These are phyloP conservation scores for Glutinoglossum americanum DNA, from an alignment of 495 filamentous ascomycete genomes.

Conservation along the genomic window DNA sequence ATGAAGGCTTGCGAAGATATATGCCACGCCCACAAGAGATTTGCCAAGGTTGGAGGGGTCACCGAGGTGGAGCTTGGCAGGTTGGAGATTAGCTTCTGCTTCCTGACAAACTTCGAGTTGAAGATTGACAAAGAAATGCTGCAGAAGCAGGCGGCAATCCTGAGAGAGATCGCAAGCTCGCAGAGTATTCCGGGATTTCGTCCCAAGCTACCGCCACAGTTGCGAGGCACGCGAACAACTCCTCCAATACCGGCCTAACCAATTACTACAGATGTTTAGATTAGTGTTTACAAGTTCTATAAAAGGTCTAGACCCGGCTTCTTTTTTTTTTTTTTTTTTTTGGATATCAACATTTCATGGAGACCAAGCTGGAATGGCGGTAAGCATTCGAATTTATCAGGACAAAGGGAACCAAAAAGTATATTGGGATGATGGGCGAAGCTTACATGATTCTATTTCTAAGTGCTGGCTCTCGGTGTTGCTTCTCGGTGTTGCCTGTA, in stretches of 20 bases:
- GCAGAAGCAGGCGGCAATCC: conserved; percentile 18
- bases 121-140: conserved; percentile 45
- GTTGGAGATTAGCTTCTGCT: conserved; percentile 83
- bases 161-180: not conserved
- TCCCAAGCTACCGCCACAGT: conserved; percentile 6
- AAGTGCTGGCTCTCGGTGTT: no score
- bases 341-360: no score
- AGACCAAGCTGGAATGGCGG: no score
- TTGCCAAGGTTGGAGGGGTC: conserved; percentile 80
- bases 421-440: no score
- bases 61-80: conserved; percentile 53
- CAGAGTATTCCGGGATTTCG: conserved; percentile 3
- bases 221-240: conserved; percentile 1
- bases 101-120: conserved; percentile 60
- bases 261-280: not conserved
- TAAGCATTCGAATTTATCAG: no score
- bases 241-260: not conserved
- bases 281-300: not conserved
- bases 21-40: conserved; percentile 59
- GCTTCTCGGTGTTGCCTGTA: no score
- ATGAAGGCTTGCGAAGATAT: conserved; percentile 88
- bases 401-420: no score
- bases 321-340: not conserved
- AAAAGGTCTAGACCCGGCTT: not conserved
- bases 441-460: no score